Evolutionary conservation across 257 asterid species (phyloP), one percentile per base, ranked within the genome.

Genomic region (Fraxinus americana): DNA sequence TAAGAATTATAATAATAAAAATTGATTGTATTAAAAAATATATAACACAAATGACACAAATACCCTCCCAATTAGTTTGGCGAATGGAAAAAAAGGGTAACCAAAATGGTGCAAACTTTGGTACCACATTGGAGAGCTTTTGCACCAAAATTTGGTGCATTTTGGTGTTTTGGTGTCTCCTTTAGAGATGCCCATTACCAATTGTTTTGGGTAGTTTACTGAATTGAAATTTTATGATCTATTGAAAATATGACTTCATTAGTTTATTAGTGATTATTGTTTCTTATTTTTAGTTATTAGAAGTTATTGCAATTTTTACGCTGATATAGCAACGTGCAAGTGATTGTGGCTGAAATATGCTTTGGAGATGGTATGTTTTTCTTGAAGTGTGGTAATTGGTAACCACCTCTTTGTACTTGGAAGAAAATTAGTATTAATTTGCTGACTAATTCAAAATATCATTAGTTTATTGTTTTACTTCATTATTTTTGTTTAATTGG

Each of bases 351-450:
- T 57, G 69, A 63, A 63, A 63, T 63, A 63, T 9, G 35, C 34
- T 63, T 63, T 10, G 69, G 30, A 63, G 13, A 23, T 1, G 29
- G 27, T 57, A n/a, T 23, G 12, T 61, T 61, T 52, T 61, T 61
- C 67, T 61, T 61, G 67, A 61, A 61, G 29, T 61, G 5, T 61
- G 67, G 67, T 25, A 61, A 61, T 16, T 61, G 67, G 67, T 25
- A 61, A 61, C 32, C 7, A 61, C 13, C 16, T 8, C 34, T 61
- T 23, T 21, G 27, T 61, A 8, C 27, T 19, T 1, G 2, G 19
- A 52, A 61, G 68, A 21, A 61, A 61, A 63, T 23, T 63, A 54
- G 32, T 63, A 9, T 63, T 27, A 25, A 11, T 63, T 63, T 9
- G 19, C 69, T 63, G 65, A 63, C 4, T 29, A 61, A 61, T 9